Conservation (phyloP, 2,329 filamentous ascomycete genomes). For the Stagonosporopsis chrysanthemi region DNA sequence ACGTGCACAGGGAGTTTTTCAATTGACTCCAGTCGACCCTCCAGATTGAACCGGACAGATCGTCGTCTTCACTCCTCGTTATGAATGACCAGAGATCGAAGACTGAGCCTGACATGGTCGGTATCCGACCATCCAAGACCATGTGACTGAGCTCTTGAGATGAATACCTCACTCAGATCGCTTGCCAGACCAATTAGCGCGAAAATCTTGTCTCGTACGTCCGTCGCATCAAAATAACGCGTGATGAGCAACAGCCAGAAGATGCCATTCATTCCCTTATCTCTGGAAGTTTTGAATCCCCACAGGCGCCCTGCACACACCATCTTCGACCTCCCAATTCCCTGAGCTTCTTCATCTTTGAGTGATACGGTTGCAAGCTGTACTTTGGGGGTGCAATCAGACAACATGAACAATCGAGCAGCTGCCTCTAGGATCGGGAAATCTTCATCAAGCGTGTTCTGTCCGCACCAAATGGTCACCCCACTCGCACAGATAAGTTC, state of each 20-base stretch:
- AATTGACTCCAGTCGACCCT: background rate
- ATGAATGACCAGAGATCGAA: background rate
- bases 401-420: background rate
- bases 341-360: background rate
- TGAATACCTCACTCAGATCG: background rate
- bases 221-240: slow-evolving; percentile 8
- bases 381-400: background rate
- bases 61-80: background rate
- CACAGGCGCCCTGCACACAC: background rate
- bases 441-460: background rate
- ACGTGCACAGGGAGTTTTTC: background rate
- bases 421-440: slow-evolving; percentile 1
- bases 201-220: slow-evolving; percentile 13
- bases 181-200: slow-evolving; percentile 10
- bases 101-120: background rate
- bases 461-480: background rate
- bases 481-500: background rate
- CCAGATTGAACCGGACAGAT: background rate
- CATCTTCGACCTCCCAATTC: background rate
- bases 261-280: background rate
- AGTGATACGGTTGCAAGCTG: background rate
- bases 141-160: background rate
- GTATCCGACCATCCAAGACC: background rate
- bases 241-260: background rate
- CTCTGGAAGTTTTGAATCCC: background rate